A percentile compares a stretch with the other conserved stretches of the same genome.
Evolutionary conservation across 2,329 filamentous ascomycete genomes (phyloP).

Genomic region (Trichophaea hybrida): DNA sequence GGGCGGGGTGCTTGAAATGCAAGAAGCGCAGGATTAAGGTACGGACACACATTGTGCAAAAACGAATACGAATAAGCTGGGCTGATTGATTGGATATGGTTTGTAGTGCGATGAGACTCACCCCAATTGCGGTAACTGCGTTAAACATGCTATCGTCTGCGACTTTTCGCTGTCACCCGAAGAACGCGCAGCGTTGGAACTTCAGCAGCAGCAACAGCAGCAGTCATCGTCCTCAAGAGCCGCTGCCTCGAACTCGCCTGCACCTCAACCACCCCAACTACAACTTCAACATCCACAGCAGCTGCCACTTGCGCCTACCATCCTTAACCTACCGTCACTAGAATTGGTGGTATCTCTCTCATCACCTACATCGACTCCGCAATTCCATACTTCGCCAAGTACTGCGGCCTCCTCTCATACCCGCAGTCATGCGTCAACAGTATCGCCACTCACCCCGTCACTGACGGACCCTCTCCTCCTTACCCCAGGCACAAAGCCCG

Average conservation of each 20-base stretch:
- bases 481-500: not conserved
- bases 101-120: constrained; percentile 50
- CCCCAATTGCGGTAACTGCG: constrained; percentile 50
- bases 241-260: not conserved
- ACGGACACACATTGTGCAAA: too few species aligned
- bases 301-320: not conserved
- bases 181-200: not conserved
- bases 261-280: not conserved
- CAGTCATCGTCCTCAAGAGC: not conserved
- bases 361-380: not conserved
- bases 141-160: constrained; percentile 51
- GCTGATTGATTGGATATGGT: not conserved
- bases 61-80: not conserved
- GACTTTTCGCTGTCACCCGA: constrained; percentile 37
- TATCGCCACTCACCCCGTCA: not conserved
- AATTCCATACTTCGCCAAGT: not conserved
- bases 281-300: not conserved
- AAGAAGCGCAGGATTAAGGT: constrained; percentile 59
- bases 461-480: not conserved
- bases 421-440: not conserved
- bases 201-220: not conserved
- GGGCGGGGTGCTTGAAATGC: constrained; percentile 51
- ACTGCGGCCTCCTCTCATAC: not conserved
- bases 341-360: not conserved
- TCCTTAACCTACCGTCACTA: not conserved